Evolutionary conservation across 1,139 yeast genomes (phyloP).

Genomic region (Pichia sp.): DNA sequence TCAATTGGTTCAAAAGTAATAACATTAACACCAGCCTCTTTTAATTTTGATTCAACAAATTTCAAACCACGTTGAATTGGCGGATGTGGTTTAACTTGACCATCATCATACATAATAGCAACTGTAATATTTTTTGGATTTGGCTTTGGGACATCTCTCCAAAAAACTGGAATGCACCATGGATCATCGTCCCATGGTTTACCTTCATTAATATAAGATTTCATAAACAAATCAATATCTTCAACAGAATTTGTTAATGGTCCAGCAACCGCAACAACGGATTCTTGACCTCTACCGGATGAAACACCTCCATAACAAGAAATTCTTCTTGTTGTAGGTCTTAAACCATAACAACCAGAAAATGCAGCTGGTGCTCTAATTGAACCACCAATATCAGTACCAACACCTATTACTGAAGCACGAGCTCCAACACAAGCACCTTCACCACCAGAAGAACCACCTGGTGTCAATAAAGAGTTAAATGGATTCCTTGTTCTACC

Average conservation of each 20-base stretch:
- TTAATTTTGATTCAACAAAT: constrained; percentile 35
- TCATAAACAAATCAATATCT: constrained; percentile 64
- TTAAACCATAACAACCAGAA: constrained; percentile 59
- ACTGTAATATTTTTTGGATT: constrained; percentile 37
- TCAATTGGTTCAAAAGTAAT: constrained; percentile 48
- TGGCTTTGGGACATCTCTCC: constrained; percentile 48
- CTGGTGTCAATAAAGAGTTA: constrained; percentile 48
- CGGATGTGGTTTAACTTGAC: constrained; percentile 48
- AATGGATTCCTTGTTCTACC: constrained; percentile 51
- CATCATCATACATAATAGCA: constrained; percentile 41
- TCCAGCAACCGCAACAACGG: constrained; percentile 55
- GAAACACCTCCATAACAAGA: constrained; percentile 46
- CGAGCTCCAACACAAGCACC: constrained; percentile 63
- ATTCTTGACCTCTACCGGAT: constrained; percentile 52
- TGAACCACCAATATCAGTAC: constrained; percentile 77
- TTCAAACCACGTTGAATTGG: constrained; percentile 48
- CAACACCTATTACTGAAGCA: constrained; percentile 62
- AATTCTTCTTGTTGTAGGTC: constrained; percentile 62
- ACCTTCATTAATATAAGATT: constrained; percentile 50
- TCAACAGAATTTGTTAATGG: constrained; percentile 56
- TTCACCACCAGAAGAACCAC: constrained; percentile 78
- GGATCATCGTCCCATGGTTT: constrained; percentile 56
- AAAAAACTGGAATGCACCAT: constrained; percentile 44
- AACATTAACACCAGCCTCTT: constrained; percentile 40
- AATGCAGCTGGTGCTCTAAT: constrained; percentile 73